Evolutionary conservation across 129 eudicot genomes (phyloP).

Genomic region (Pulicaria dysenterica): DNA sequence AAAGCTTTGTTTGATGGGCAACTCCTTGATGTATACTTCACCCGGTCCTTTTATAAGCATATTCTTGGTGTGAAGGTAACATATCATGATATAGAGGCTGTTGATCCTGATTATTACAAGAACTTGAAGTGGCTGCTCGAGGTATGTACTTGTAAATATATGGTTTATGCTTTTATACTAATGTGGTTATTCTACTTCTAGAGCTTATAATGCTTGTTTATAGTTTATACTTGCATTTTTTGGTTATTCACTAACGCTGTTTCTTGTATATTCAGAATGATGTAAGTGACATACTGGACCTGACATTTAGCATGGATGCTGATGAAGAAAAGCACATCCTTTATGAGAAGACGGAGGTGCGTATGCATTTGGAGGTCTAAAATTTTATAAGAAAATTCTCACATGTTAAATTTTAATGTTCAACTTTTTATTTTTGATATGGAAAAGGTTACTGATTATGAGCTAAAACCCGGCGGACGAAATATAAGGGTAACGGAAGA

Average conservation of each 20-base stretch:
- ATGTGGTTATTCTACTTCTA: neutral
- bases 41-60: constrained; percentile 97
- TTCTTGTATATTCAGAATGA: constrained; percentile 66
- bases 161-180: neutral
- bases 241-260: neutral
- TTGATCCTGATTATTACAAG: constrained; percentile 98
- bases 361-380: neutral
- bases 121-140: constrained; percentile 98
- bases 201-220: neutral
- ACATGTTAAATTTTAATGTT: too few relatives aligned
- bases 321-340: constrained; percentile 98
- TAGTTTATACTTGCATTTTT: neutral
- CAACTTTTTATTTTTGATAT: constrained; percentile 8
- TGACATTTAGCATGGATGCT: constrained; percentile 99
- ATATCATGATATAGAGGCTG: constrained; percentile 98
- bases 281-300: constrained; percentile 85
- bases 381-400: neutral
- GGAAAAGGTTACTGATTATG: constrained; percentile 88
- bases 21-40: constrained; percentile 90
- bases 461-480: constrained; percentile 99
- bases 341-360: constrained; percentile 95
- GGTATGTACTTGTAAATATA: constrained; percentile 43
- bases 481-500: constrained; percentile 95
- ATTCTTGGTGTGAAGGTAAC: constrained; percentile 98
- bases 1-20: constrained; percentile 97